Base-by-base conservation (phyloP, 208 protist genomes). In the Acanthamoeba royreba region DNA sequence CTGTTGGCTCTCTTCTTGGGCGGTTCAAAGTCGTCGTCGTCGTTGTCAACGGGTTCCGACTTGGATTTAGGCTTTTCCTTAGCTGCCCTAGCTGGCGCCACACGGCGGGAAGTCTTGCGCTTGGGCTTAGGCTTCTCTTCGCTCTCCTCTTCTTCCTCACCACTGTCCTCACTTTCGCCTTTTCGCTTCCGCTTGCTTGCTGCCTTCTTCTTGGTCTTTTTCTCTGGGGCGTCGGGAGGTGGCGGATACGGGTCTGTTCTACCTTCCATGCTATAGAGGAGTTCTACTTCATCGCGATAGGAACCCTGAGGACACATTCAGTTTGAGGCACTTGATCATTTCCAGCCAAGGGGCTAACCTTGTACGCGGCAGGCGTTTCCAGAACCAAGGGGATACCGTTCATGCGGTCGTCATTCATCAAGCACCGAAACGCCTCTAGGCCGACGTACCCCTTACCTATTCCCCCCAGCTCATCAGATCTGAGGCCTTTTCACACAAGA, bases 371-470 rank as follows among this genome's bases (percentile, higher is more conserved):
- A 0, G 93, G 93, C 11, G 95, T 96, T 79, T 96, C 95, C 28
- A 96, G 79, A 15, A 96, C 63, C 94, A 96, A 61, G 53, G 95
- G 95, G 31, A 96, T 83, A 52, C 88, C 74, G 61, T 87, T 90
- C 46, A 96, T 95, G 1, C 85, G 46, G 46, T 72, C 40, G 63
- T 96, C 81, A 31, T 96, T 95, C 40, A 96, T 87, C 9, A 96
- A 52, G 31, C 49, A 96, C 28, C 77, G 46, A 42, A 96, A 96
- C 15, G 61, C 53, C 3, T 58, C 58, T 15, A 55, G 28, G 19
- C 95, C 95, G 33, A 96, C 55, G 17, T 52, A 33, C 13, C 95
- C 95, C 38, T 95, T 93, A 28, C 92, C 95, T 63, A 95, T 88
- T 28, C 0, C 42, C 25, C 8, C n/a, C n/a, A 47, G 33, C 5